phyloP scores from a whole-genome alignment of 306 rosid genomes.

The Fragaria ananassa region DNA sequence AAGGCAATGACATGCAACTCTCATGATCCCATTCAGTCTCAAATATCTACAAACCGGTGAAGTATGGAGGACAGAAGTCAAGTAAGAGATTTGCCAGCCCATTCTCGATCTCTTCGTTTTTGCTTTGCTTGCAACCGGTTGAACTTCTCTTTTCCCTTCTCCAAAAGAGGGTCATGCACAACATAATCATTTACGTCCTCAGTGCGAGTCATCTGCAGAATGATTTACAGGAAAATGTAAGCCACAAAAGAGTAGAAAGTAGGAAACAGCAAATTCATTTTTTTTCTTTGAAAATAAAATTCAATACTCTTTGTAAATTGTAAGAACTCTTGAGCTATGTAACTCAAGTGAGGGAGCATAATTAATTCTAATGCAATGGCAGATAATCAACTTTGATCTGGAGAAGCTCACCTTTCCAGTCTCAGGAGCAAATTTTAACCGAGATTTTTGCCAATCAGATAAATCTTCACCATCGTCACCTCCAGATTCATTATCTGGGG shows the following conservation, averaged over 20 bases:
- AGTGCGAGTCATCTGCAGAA: constrained; percentile 79
- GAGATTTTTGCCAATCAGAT: constrained; percentile 66
- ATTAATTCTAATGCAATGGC: constrained; percentile 10
- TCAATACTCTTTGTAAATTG: neutral
- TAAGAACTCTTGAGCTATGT: neutral
- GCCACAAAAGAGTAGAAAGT: neutral
- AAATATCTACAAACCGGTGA: constrained; percentile 11
- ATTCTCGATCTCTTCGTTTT: constrained; percentile 53
- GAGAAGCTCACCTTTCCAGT: constrained; percentile 62
- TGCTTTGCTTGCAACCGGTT: constrained; percentile 89
- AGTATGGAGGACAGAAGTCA: constrained; percentile 22
- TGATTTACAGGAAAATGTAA: neutral
- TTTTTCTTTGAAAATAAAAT: neutral
- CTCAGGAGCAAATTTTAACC: constrained; percentile 54
- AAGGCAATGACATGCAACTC: neutral
- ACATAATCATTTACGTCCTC: constrained; percentile 82
- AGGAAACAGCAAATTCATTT: neutral
- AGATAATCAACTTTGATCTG: neutral
- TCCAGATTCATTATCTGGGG: constrained; percentile 39
- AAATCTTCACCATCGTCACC: constrained; percentile 45
- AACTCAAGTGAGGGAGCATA: constrained; percentile 5
- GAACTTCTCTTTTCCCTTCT: constrained; percentile 92
- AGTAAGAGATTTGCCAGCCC: constrained; percentile 62
- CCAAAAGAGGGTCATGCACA: constrained; percentile 88
- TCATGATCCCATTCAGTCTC: neutral